A percentile compares a stretch with the other conserved stretches of the same genome.
phyloP scores from a whole-genome alignment of 2,329 filamentous ascomycete genomes.

The Epichloe glyceriae region DNA sequence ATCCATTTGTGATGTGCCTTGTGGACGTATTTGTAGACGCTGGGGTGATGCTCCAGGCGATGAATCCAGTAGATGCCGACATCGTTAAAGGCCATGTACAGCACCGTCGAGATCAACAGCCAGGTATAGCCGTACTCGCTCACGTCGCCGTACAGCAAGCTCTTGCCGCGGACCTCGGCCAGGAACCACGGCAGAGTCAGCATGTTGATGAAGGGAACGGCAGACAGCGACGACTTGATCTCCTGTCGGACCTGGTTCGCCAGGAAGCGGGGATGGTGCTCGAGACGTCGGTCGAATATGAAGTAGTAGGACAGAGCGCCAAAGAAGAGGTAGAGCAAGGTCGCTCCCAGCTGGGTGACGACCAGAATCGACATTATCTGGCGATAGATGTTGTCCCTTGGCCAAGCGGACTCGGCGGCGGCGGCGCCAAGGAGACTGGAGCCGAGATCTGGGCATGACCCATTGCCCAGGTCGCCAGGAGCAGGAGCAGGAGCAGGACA shows the following conservation, averaged over 20 bases:
- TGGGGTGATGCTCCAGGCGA: conserved; percentile 68
- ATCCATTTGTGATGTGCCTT: conserved; percentile 99
- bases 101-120: conserved; percentile 22
- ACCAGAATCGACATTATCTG: conserved; percentile 25
- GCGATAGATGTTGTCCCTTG: conserved; percentile 28
- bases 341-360: conserved; percentile 26
- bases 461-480: conserved; percentile 4
- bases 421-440: conserved; percentile 4
- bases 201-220: conserved; percentile 31
- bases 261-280: conserved; percentile 34
- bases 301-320: conserved; percentile 61
- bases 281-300: conserved; percentile 37
- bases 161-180: conserved; percentile 33
- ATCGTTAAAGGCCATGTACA: conserved; percentile 19
- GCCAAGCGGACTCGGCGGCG: conserved; percentile 17
- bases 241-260: conserved; percentile 33
- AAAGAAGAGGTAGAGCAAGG: conserved; percentile 48
- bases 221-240: conserved; percentile 28
- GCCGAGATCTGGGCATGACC: conserved; percentile 3
- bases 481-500: not conserved
- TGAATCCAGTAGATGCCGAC: conserved; percentile 80
- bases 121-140: conserved; percentile 27
- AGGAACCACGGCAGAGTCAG: conserved; percentile 33
- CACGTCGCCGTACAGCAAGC: conserved; percentile 26
- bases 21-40: conserved; percentile 72